Conservation (phyloP, 2,329 filamentous ascomycete species). For the Fusarium stilboides region DNA sequence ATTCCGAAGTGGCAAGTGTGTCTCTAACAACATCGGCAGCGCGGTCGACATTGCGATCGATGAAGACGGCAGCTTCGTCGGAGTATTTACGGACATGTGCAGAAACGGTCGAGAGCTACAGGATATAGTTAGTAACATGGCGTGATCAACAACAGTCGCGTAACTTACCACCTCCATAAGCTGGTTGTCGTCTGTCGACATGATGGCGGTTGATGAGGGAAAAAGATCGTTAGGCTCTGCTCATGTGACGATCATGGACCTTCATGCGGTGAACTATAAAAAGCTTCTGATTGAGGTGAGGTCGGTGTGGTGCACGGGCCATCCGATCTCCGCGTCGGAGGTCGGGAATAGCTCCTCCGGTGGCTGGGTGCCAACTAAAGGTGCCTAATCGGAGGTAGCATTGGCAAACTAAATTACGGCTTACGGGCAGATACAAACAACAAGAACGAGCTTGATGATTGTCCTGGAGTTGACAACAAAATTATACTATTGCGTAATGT, state of each 20-base stretch:
- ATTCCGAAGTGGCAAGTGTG: constrained; percentile 75
- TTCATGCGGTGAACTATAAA: constrained; percentile 48
- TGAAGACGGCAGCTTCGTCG: constrained; percentile 80
- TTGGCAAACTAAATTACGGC: too few relatives aligned
- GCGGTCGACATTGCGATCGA: constrained; percentile 85
- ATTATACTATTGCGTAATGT: too few relatives aligned
- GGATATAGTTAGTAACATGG: constrained; percentile 25
- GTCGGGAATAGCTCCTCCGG: constrained; percentile 36
- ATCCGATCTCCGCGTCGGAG: constrained; percentile 41
- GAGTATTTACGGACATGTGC: constrained; percentile 80
- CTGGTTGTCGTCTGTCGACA: constrained; percentile 85
- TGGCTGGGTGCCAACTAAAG: background rate
- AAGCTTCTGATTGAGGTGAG: constrained; percentile 43
- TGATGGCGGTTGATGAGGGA: constrained; percentile 59
- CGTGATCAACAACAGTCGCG: background rate
- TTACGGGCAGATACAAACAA: too few relatives aligned
- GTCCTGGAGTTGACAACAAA: too few relatives aligned
- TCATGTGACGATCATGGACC: constrained; percentile 51
- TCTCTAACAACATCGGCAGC: constrained; percentile 81
- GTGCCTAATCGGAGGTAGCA: too few relatives aligned
- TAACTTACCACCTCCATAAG: constrained; percentile 80
- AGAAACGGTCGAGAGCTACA: constrained; percentile 67
- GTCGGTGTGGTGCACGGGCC: constrained; percentile 43
- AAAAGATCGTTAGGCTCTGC: constrained; percentile 46
- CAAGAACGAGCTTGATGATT: too few relatives aligned